Evolutionary conservation across 805 yeast genomes (phyloP).

Genomic region (Teunomyces aglyptinius): DNA sequence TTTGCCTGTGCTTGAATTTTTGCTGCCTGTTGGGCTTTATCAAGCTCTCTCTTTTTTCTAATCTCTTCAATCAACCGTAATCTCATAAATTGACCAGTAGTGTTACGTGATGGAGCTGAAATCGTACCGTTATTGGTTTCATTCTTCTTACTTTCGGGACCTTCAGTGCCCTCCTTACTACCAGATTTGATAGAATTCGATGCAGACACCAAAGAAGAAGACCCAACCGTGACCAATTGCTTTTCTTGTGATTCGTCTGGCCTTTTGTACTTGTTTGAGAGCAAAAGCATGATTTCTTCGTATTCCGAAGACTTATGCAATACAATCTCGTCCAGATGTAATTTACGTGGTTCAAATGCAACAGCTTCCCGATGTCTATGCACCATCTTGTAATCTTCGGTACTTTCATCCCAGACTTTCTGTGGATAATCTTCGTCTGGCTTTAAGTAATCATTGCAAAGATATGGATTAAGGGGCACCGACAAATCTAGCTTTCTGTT

Average conservation of each 20-base stretch:
- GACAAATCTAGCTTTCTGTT: constrained; percentile 73
- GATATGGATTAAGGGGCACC: constrained; percentile 70
- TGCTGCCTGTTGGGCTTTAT: constrained; percentile 41
- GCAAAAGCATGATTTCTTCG: constrained; percentile 78
- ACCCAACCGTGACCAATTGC: constrained; percentile 39
- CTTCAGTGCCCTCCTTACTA: constrained; percentile 22
- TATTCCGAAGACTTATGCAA: constrained; percentile 74
- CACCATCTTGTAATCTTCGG: constrained; percentile 27
- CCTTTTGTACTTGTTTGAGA: constrained; percentile 38
- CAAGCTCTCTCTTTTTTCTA: constrained; percentile 58
- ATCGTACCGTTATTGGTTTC: constrained; percentile 13
- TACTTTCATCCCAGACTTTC: constrained; percentile 40
- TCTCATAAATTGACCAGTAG: constrained; percentile 73
- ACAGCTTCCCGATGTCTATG: constrained; percentile 33
- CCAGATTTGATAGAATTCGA: constrained; percentile 12
- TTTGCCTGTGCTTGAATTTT: constrained; percentile 37
- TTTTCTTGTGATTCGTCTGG: constrained; percentile 39
- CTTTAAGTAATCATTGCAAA: constrained; percentile 42
- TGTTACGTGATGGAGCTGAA: constrained; percentile 20
- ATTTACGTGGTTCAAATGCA: constrained; percentile 30
- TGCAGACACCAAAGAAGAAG: constrained; percentile 21
- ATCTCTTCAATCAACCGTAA: constrained; percentile 85
- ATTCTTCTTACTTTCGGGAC: constrained; percentile 30
- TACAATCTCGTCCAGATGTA: constrained; percentile 42
- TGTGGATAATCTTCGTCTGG: constrained; percentile 52